phyloP scores from a whole-genome alignment of 345 rosid species.

The Bruguiera sexangula region DNA sequence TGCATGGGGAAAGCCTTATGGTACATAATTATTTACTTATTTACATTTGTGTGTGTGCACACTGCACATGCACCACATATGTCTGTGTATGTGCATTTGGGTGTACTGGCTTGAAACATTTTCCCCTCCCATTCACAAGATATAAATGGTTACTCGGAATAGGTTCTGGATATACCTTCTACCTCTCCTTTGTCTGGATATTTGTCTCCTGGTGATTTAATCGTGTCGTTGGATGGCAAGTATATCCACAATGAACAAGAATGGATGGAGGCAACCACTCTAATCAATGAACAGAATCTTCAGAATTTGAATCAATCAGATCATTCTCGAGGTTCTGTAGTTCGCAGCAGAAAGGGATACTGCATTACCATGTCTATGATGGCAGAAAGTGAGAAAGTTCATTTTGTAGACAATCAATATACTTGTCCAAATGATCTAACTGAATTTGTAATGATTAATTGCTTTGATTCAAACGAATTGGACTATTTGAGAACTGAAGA shows the following conservation, averaged over 20 bases:
- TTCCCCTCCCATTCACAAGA: background rate
- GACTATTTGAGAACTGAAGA: slow-evolving; percentile 18
- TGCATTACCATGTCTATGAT: slow-evolving; percentile 56
- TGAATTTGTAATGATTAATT: slow-evolving; percentile 42
- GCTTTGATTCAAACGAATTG: slow-evolving; percentile 27
- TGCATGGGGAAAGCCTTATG: slow-evolving; percentile 53
- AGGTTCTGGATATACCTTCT: slow-evolving; percentile 71
- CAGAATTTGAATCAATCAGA: slow-evolving; percentile 36
- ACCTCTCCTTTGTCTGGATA: slow-evolving; percentile 65
- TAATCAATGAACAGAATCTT: slow-evolving; percentile 37
- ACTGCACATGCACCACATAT: background rate
- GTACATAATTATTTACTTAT: slow-evolving; percentile 18
- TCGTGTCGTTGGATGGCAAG: slow-evolving; percentile 68
- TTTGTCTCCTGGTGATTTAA: slow-evolving; percentile 71
- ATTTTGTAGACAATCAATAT: slow-evolving; percentile 32
- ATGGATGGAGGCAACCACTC: slow-evolving; percentile 50
- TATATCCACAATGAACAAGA: slow-evolving; percentile 48
- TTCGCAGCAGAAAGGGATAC: slow-evolving; percentile 56
- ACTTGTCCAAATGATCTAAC: slow-evolving; percentile 57
- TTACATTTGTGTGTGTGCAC: background rate
- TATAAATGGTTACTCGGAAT: slow-evolving; percentile 12
- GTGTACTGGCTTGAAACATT: background rate
- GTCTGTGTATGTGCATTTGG: background rate
- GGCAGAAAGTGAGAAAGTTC: slow-evolving; percentile 41
- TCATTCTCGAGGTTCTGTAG: slow-evolving; percentile 24